Evolutionary conservation across 352 stramenopile species (phyloP).

Genomic region (Pythium aphanidermatum): DNA sequence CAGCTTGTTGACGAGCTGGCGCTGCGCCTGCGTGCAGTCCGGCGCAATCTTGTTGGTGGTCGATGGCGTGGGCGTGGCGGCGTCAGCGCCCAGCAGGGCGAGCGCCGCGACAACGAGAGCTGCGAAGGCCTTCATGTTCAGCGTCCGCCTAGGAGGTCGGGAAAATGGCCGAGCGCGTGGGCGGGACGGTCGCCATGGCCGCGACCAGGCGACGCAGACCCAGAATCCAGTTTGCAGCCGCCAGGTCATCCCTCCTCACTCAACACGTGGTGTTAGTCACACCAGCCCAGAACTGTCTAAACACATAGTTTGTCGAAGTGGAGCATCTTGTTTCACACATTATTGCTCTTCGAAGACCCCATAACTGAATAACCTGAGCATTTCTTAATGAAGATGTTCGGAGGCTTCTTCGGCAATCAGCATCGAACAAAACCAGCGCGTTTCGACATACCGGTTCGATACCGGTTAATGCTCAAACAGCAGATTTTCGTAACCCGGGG

Average conservation of each 20-base stretch:
- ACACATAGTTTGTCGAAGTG: neutral
- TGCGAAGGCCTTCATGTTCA: slow-evolving; percentile 44
- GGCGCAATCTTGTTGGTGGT: slow-evolving; percentile 18
- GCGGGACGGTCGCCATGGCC: too few relatives aligned
- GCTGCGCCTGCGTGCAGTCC: slow-evolving; percentile 49
- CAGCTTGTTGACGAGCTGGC: slow-evolving; percentile 48
- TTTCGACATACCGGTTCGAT: too few relatives aligned
- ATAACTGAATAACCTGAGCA: neutral
- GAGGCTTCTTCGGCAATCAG: too few relatives aligned
- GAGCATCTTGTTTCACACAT: neutral
- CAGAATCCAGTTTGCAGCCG: too few relatives aligned
- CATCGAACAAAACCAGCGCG: too few relatives aligned
- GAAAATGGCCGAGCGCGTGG: too few relatives aligned
- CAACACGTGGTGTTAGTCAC: neutral
- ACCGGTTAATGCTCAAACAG: too few relatives aligned
- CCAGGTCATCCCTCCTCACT: slow-evolving; percentile 21
- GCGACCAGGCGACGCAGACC: too few relatives aligned
- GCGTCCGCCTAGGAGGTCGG: slow-evolving; percentile 1
- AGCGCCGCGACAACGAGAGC: slow-evolving; percentile 20
- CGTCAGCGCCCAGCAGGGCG: slow-evolving; percentile 6
- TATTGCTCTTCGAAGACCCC: neutral
- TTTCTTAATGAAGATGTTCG: too few relatives aligned
- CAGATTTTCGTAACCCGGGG: neutral
- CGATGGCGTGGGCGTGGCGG: slow-evolving; percentile 3
- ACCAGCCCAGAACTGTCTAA: neutral